Evolutionary conservation across 805 yeast genomes (phyloP).

Genomic region (Yarrowia deformans): DNA sequence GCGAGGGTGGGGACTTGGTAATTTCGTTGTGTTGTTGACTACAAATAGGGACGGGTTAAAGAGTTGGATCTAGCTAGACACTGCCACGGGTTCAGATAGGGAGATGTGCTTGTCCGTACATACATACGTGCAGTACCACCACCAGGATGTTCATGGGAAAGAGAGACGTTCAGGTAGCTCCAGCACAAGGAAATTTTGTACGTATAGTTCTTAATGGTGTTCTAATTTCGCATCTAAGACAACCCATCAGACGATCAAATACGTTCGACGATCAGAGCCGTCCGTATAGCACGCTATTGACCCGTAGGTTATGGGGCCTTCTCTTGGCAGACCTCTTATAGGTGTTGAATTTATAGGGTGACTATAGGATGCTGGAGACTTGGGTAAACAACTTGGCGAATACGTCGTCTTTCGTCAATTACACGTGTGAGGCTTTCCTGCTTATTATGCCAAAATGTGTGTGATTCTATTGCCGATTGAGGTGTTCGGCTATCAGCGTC

Average conservation of each 20-base stretch:
- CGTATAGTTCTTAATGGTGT: not conserved
- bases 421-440: not conserved
- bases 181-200: not conserved
- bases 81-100: too few species aligned
- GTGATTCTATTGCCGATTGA: not conserved
- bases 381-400: not conserved
- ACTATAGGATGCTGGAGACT: not conserved
- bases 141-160: too few species aligned
- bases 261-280: slow-evolving; percentile 17
- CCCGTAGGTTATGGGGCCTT: not conserved
- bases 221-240: slow-evolving; percentile 2
- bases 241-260: slow-evolving; percentile 16
- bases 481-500: too few species aligned
- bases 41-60: too few species aligned
- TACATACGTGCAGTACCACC: too few species aligned
- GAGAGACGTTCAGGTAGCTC: too few species aligned
- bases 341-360: not conserved
- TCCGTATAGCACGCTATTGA: slow-evolving; percentile 6
- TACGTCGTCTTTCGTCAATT: not conserved
- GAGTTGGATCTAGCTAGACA: too few species aligned
- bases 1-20: not conserved
- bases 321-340: slow-evolving; percentile 7
- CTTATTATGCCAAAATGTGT: too few species aligned
- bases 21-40: not conserved
- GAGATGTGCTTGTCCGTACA: too few species aligned